These are phyloP conservation scores for Abrus pulchellus DNA, from an alignment of 306 rosid genomes.

Conservation along the genomic window DNA sequence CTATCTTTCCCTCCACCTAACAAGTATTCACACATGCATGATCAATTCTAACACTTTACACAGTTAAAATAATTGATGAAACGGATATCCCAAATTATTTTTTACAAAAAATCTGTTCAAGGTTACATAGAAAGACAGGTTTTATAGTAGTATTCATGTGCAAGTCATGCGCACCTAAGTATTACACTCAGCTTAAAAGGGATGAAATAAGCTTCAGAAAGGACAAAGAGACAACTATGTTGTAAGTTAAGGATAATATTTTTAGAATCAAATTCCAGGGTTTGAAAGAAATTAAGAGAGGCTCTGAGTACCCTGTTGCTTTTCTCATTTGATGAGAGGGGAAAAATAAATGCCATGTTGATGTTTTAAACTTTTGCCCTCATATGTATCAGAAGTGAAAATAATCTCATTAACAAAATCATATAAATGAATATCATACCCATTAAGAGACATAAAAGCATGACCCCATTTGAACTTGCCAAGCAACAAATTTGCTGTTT, in stretches of 20 bases:
- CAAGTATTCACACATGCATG: neutral
- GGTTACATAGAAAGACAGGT: slow-evolving; percentile 21
- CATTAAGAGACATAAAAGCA: slow-evolving; percentile 82
- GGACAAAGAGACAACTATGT: slow-evolving; percentile 27
- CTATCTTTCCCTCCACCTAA: neutral
- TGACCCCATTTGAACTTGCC: slow-evolving; percentile 99
- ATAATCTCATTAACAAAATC: neutral
- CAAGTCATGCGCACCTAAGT: neutral
- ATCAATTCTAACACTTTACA: slow-evolving; percentile 18
- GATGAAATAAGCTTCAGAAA: slow-evolving; percentile 11
- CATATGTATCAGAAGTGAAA: slow-evolving; percentile 15
- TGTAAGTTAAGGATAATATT: neutral
- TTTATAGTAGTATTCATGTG: slow-evolving; percentile 18
- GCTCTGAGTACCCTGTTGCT: slow-evolving; percentile 2
- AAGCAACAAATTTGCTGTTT: slow-evolving; percentile 87
- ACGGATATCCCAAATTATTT: neutral
- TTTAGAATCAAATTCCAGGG: slow-evolving; percentile 1
- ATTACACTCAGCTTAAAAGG: slow-evolving; percentile 15
- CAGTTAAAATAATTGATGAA: neutral
- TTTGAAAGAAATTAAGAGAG: slow-evolving; percentile 31
- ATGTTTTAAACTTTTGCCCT: slow-evolving; percentile 24
- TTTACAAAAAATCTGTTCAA: neutral
- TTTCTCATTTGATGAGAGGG: slow-evolving; percentile 23
- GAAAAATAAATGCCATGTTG: slow-evolving; percentile 19
- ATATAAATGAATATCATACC: slow-evolving; percentile 56